Evolutionary conservation across 495 filamentous ascomycete species (phyloP).

Genomic region (Neurospora tetraspora): DNA sequence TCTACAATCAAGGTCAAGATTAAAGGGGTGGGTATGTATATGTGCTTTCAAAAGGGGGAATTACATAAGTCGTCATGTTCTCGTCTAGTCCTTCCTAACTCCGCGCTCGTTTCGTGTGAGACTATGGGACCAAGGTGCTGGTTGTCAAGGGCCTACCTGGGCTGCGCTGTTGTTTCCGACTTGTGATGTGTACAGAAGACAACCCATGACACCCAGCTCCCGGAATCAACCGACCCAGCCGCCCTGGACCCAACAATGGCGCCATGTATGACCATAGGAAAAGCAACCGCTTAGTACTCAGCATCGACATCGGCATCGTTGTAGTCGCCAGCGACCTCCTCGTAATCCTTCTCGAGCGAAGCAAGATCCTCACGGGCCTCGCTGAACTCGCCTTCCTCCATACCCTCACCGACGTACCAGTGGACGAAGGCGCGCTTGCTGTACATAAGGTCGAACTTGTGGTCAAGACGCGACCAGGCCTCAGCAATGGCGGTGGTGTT

Average conservation of each 20-base stretch:
- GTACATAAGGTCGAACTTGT: conserved; percentile 97
- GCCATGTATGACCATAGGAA: neutral
- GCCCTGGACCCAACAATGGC: neutral
- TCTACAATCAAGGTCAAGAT: neutral
- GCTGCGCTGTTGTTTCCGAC: neutral
- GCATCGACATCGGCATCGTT: conserved; percentile 55
- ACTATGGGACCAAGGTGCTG: neutral
- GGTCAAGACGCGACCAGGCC: conserved; percentile 79
- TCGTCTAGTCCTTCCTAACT: neutral
- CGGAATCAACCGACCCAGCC: neutral
- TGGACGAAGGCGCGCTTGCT: conserved; percentile 91
- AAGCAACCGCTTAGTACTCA: conserved; percentile 52
- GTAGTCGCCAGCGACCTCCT: conserved; percentile 75
- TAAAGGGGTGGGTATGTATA: neutral
- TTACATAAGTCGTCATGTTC: neutral
- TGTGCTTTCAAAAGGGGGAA: neutral
- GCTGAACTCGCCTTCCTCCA: conserved; percentile 91
- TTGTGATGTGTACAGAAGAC: neutral
- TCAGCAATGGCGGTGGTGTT: conserved; percentile 90
- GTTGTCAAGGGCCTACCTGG: neutral
- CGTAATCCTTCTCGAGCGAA: conserved; percentile 84
- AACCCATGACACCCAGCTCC: neutral
- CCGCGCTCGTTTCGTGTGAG: neutral
- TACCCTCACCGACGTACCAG: conserved; percentile 93
- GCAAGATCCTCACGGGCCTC: conserved; percentile 87